phyloP scores from a whole-genome alignment of 2,329 filamentous ascomycete genomes.

The Microdochium bolleyi region DNA sequence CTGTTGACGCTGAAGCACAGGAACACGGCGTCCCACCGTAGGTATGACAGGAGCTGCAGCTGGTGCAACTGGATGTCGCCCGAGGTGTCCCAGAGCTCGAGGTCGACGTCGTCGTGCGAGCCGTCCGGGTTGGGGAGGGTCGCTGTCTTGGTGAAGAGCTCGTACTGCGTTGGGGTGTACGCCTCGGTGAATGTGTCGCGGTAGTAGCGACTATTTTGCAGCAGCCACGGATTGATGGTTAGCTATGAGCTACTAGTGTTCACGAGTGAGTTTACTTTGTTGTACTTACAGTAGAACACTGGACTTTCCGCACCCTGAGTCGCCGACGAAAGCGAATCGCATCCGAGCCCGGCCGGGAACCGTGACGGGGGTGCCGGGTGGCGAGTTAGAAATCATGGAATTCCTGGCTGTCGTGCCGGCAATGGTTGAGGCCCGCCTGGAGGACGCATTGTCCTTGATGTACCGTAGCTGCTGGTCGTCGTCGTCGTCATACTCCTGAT shows the following conservation, averaged over 20 bases:
- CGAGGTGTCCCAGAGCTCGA: slow-evolving; percentile 22
- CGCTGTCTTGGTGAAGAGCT: slow-evolving; percentile 16
- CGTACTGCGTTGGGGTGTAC: slow-evolving; percentile 16
- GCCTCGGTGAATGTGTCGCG: slow-evolving; percentile 11
- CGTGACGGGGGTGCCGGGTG: slow-evolving; percentile 4
- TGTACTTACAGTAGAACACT: slow-evolving; percentile 16
- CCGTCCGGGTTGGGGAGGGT: slow-evolving; percentile 12
- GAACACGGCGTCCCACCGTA: slow-evolving; percentile 24
- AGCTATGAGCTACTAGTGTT: too few relatives aligned
- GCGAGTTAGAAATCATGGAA: background rate
- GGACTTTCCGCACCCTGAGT: slow-evolving; percentile 19
- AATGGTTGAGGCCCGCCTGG: background rate
- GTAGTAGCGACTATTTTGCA: slow-evolving; percentile 15
- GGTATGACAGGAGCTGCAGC: slow-evolving; percentile 16
- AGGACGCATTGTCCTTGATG: background rate
- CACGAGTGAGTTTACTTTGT: background rate
- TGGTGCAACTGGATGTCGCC: slow-evolving; percentile 16
- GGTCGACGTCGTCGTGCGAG: slow-evolving; percentile 10
- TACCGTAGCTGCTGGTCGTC: background rate
- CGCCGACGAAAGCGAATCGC: slow-evolving; percentile 21
- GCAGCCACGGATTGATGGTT: too few relatives aligned
- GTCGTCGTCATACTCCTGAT: background rate
- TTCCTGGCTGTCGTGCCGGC: background rate
- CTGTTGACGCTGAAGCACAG: slow-evolving; percentile 27
- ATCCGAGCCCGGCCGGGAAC: slow-evolving; percentile 12